These are phyloP conservation scores for Epichloe baconii DNA, from an alignment of 2,329 filamentous ascomycete species.

Conservation along the genomic window DNA sequence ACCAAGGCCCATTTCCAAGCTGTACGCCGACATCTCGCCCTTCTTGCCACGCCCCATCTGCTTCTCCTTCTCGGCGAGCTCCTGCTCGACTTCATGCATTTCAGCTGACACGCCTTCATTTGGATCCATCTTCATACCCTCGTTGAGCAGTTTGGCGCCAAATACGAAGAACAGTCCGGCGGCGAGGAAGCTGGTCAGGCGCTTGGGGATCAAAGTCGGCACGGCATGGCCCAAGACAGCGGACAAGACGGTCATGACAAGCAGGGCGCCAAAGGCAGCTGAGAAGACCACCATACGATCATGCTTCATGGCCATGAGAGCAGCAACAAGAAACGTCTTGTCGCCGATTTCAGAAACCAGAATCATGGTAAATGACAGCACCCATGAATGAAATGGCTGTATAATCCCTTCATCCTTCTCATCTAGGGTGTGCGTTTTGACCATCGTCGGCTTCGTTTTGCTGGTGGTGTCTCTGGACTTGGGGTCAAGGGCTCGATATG, in stretches of 20 bases:
- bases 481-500: background rate
- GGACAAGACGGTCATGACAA: constrained; percentile 90
- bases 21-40: constrained; percentile 52
- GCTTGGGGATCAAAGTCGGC: constrained; percentile 77
- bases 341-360: constrained; percentile 93
- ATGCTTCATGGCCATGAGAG: constrained; percentile 98
- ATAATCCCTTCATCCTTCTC: constrained; percentile 49
- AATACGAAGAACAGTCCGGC: constrained; percentile 81
- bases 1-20: constrained; percentile 66
- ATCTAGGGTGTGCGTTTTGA: constrained; percentile 16
- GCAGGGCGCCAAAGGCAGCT: constrained; percentile 80
- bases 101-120: constrained; percentile 90
- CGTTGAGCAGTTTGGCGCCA: constrained; percentile 67
- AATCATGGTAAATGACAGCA: constrained; percentile 94
- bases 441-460: constrained; percentile 3
- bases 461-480: constrained; percentile 12
- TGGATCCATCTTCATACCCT: constrained; percentile 78
- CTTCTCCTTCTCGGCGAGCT: constrained; percentile 87
- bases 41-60: constrained; percentile 44
- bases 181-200: constrained; percentile 79
- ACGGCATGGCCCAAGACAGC: constrained; percentile 87
- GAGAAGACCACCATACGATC: constrained; percentile 87
- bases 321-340: constrained; percentile 95
- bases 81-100: constrained; percentile 93
- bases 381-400: constrained; percentile 72